Conservation (phyloP, 208 protist species). For the Dictyostelium gargantuum region DNA sequence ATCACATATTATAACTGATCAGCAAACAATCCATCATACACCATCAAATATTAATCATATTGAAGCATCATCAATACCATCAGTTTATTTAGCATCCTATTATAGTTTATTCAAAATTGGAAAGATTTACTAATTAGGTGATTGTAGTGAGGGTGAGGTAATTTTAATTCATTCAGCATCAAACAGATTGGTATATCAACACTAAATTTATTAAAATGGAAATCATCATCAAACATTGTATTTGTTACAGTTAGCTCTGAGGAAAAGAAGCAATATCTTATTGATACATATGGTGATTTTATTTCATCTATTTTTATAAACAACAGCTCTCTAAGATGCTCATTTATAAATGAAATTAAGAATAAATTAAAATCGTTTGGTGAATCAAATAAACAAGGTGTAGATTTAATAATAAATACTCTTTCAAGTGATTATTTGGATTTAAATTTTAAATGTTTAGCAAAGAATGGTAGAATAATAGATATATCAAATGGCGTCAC, state of each 20-base stretch:
- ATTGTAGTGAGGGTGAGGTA: background rate
- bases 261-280: conserved; percentile 74
- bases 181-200: background rate
- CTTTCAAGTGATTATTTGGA: conserved; percentile 41
- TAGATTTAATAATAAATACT: conserved; percentile 49
- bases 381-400: background rate
- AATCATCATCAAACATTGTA: background rate
- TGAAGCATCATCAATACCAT: background rate
- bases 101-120: background rate
- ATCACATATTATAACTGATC: background rate
- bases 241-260: conserved; percentile 42
- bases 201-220: conserved; percentile 53
- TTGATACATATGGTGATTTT: conserved; percentile 1
- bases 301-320: background rate
- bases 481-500: conserved; percentile 23
- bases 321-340: too few species aligned
- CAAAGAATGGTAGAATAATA: background rate
- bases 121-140: too few species aligned
- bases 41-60: background rate
- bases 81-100: background rate
- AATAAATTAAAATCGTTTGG: background rate
- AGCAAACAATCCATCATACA: too few species aligned
- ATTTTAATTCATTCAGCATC: conserved; percentile 6
- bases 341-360: background rate
- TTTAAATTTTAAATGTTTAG: conserved; percentile 10